These are phyloP conservation scores for Euphorbia peplus DNA, from an alignment of 345 rosid species.

Conservation along the genomic window DNA sequence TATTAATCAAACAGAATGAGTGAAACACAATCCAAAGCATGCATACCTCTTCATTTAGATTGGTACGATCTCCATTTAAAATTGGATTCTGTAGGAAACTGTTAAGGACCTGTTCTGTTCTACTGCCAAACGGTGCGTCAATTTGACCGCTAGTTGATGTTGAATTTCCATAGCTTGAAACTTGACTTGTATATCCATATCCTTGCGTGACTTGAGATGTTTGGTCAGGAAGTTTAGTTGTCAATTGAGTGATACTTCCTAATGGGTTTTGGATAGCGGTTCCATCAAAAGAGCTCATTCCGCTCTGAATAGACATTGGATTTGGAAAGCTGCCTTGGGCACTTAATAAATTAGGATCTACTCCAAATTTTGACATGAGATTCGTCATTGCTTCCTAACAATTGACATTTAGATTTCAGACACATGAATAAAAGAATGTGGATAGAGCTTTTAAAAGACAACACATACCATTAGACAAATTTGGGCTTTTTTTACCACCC, in stretches of 20 bases:
- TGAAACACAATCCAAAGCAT: not conserved
- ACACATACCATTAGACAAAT: conserved; percentile 48
- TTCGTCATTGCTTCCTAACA: conserved; percentile 49
- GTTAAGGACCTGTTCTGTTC: conserved; percentile 73
- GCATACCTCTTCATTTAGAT: conserved; percentile 46
- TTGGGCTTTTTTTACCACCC: conserved; percentile 69
- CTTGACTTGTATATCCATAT: conserved; percentile 24
- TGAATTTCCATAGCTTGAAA: conserved; percentile 26
- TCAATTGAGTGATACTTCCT: conserved; percentile 37
- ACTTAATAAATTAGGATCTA: conserved; percentile 32
- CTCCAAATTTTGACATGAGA: conserved; percentile 69
- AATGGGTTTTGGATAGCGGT: conserved; percentile 37
- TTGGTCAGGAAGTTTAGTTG: conserved; percentile 35
- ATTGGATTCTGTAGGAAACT: conserved; percentile 64
- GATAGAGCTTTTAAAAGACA: not conserved
- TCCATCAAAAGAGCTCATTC: conserved; percentile 30
- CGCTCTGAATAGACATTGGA: conserved; percentile 45
- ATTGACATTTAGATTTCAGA: conserved; percentile 30
- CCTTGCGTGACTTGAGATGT: conserved; percentile 34
- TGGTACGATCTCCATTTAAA: conserved; percentile 48
- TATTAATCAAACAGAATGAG: not conserved
- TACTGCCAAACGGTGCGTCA: conserved; percentile 48
- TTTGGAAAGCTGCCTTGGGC: conserved; percentile 41
- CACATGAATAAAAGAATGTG: conserved; percentile 11
- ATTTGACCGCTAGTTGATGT: conserved; percentile 20